Evolutionary conservation across 495 filamentous ascomycete species (phyloP).

Genomic region (Xylaria intraflava): DNA sequence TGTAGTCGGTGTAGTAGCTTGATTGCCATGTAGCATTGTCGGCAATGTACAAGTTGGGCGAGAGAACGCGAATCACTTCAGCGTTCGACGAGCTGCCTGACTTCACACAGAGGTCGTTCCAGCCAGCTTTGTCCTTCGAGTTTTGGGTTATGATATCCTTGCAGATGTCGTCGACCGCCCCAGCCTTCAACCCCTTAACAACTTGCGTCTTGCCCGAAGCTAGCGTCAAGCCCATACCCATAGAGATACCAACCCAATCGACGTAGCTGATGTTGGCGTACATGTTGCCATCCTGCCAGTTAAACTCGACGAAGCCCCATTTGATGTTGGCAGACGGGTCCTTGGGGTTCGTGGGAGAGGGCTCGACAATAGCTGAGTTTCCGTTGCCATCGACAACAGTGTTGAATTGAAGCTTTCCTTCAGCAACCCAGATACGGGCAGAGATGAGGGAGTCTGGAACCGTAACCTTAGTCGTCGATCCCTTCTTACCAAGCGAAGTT

Average conservation of each 20-base stretch:
- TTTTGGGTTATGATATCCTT: slow-evolving; percentile 30
- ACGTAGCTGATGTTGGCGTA: slow-evolving; percentile 44
- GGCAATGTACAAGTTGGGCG: slow-evolving; percentile 30
- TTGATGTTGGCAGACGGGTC: slow-evolving; percentile 38
- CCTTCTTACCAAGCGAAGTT: slow-evolving; percentile 25
- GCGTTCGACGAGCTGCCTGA: slow-evolving; percentile 14
- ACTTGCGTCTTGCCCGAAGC: slow-evolving; percentile 24
- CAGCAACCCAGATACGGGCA: slow-evolving; percentile 37
- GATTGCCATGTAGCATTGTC: slow-evolving; percentile 23
- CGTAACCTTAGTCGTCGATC: slow-evolving; percentile 32
- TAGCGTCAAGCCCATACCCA: slow-evolving; percentile 35
- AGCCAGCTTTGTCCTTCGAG: slow-evolving; percentile 29
- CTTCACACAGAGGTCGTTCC: slow-evolving; percentile 33
- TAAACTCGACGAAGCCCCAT: slow-evolving; percentile 46
- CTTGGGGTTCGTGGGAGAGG: slow-evolving; percentile 32
- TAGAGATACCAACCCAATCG: slow-evolving; percentile 42
- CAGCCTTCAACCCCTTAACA: slow-evolving; percentile 28
- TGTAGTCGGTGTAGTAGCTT: slow-evolving; percentile 36
- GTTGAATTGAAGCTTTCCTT: slow-evolving; percentile 37
- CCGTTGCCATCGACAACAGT: slow-evolving; percentile 22
- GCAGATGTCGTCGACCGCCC: slow-evolving; percentile 34
- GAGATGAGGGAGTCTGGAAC: slow-evolving; percentile 35
- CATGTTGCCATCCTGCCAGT: slow-evolving; percentile 26
- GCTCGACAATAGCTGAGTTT: slow-evolving; percentile 31
- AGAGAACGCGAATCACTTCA: slow-evolving; percentile 34